Evolutionary conservation across 371 early-diverging fungal species (phyloP).

Genomic region (Mortierella sp.): DNA sequence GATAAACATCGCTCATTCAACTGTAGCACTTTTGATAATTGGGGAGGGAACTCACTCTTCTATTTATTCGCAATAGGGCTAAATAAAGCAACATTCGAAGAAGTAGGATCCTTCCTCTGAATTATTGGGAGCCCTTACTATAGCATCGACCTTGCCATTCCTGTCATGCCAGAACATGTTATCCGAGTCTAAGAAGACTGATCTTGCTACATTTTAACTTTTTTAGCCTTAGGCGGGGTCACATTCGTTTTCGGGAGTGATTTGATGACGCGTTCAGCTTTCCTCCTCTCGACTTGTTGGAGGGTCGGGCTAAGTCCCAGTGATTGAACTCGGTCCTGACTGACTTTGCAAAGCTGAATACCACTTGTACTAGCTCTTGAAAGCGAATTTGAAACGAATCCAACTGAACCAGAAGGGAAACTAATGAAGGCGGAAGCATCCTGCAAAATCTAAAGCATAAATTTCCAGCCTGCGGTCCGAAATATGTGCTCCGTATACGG

Average conservation of each 20-base stretch:
- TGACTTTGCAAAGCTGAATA: neutral
- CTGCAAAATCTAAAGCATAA: neutral
- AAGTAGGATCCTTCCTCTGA: too few relatives aligned
- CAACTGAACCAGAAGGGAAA: neutral
- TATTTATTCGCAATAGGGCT: too few relatives aligned
- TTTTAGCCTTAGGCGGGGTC: conserved; percentile 4
- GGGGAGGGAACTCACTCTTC: too few relatives aligned
- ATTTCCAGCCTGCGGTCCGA: neutral
- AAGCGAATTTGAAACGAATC: neutral
- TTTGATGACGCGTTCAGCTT: neutral
- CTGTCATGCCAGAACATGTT: too few relatives aligned
- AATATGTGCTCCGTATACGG: conserved; percentile 8
- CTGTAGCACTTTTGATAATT: too few relatives aligned
- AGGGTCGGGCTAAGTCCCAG: conserved; percentile 3
- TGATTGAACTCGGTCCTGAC: neutral
- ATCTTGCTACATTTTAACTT: neutral
- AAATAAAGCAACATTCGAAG: too few relatives aligned
- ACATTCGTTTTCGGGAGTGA: neutral
- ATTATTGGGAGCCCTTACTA: too few relatives aligned
- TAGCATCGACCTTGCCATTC: too few relatives aligned
- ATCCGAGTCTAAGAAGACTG: too few relatives aligned
- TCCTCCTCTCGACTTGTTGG: neutral
- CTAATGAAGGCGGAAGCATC: conserved; percentile 9
- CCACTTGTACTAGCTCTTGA: neutral
- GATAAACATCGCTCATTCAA: too few relatives aligned